Conservation (phyloP, 805 yeast species). For the Ogataea ganodermae region DNA sequence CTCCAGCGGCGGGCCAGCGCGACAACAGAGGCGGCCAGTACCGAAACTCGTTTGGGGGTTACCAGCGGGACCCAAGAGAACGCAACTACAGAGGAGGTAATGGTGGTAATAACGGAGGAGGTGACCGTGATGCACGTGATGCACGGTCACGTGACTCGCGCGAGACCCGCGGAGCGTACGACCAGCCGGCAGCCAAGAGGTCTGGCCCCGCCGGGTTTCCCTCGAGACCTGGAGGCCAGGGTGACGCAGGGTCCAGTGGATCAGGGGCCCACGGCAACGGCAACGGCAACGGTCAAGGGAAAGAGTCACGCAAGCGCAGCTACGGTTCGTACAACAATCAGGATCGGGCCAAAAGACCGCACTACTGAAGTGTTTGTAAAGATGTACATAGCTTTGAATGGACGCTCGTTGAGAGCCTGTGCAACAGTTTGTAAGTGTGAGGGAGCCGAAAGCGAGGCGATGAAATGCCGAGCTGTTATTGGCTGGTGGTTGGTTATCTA, state of each 20-base stretch:
- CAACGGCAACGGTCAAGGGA: conserved; percentile 4
- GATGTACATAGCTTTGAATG: background rate
- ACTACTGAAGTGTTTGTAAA: conserved; percentile 10
- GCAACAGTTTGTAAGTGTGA: background rate
- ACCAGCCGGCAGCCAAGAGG: background rate
- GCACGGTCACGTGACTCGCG: conserved; percentile 5
- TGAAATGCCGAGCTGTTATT: background rate
- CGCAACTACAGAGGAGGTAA: background rate
- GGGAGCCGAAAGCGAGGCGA: background rate
- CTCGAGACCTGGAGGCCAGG: conserved; percentile 5
- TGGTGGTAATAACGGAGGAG: too few species aligned
- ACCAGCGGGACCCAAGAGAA: background rate
- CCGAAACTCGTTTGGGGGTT: background rate
- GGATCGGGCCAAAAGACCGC: conserved; percentile 18
- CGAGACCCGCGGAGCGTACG: conserved; percentile 1
- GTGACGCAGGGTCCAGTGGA: background rate
- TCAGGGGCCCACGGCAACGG: background rate
- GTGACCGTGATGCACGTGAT: conserved; percentile 7
- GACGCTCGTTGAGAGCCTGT: too few species aligned
- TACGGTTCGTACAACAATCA: conserved; percentile 11
- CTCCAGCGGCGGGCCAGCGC: conserved; percentile 13
- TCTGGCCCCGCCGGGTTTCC: background rate
- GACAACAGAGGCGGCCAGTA: background rate
- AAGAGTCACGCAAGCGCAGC: conserved; percentile 14
- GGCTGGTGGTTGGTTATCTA: conserved; percentile 2